A percentile compares a stretch with the other conserved stretches of the same genome.
Evolutionary conservation across 805 yeast genomes (phyloP).

Genomic region (Middelhovenomyces tepae): DNA sequence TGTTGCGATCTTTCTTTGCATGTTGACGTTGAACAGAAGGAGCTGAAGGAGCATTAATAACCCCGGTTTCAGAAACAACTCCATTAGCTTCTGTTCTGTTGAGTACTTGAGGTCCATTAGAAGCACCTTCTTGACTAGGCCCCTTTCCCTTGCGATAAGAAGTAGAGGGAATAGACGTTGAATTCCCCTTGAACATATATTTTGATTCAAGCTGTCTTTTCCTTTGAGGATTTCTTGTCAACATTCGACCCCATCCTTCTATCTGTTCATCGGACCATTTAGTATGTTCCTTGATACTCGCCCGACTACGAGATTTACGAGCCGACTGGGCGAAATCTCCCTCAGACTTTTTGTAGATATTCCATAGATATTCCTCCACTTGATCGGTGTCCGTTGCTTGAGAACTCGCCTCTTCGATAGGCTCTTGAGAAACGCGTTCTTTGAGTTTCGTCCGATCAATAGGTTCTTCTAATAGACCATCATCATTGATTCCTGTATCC

Average conservation of each 20-base stretch:
- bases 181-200: slow-evolving; percentile 41
- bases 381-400: slow-evolving; percentile 30
- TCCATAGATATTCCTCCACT: slow-evolving; percentile 50
- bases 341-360: slow-evolving; percentile 43
- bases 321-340: slow-evolving; percentile 37
- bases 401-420: slow-evolving; percentile 6
- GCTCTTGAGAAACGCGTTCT: background rate
- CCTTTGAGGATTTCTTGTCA: slow-evolving; percentile 55
- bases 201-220: slow-evolving; percentile 55
- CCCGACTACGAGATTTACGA: slow-evolving; percentile 46
- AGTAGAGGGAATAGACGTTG: slow-evolving; percentile 14
- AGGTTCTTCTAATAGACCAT: slow-evolving; percentile 9
- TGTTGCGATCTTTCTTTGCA: slow-evolving; percentile 32
- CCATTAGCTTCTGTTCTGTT: background rate
- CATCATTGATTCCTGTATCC: slow-evolving; percentile 14
- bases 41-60: slow-evolving; percentile 3
- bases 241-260: slow-evolving; percentile 86
- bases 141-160: slow-evolving; percentile 8
- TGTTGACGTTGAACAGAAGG: slow-evolving; percentile 3
- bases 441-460: background rate
- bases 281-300: slow-evolving; percentile 41
- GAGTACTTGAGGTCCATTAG: slow-evolving; percentile 2
- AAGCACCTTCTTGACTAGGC: slow-evolving; percentile 5
- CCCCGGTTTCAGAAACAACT: slow-evolving; percentile 11
- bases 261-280: slow-evolving; percentile 84